Evolutionary conservation across 805 yeast genomes (phyloP).

Genomic region (Candida maris): DNA sequence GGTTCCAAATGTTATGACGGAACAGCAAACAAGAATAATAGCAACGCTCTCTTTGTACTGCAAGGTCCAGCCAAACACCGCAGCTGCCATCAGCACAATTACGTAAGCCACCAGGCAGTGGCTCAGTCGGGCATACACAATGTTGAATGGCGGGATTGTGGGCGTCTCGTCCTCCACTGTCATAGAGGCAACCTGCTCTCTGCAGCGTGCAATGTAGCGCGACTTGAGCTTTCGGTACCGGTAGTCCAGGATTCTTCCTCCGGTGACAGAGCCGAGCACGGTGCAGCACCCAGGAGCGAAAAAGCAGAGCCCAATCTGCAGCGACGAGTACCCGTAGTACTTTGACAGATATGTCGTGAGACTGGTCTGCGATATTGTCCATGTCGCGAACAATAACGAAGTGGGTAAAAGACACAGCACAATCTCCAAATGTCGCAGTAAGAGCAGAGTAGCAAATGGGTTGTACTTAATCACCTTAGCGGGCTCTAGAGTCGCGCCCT

Average conservation of each 20-base stretch:
- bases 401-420: constrained; percentile 49
- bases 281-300: constrained; percentile 73
- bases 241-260: constrained; percentile 57
- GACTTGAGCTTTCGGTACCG: constrained; percentile 38
- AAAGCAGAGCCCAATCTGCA: constrained; percentile 66
- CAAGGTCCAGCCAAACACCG: constrained; percentile 75
- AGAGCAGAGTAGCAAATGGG: constrained; percentile 23
- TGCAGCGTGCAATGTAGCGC: constrained; percentile 26
- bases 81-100: constrained; percentile 35
- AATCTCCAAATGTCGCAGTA: constrained; percentile 28
- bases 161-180: background rate
- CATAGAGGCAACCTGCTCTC: background rate
- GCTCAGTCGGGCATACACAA: constrained; percentile 52
- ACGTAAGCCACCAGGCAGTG: constrained; percentile 41
- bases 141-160: constrained; percentile 43
- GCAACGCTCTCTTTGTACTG: constrained; percentile 44
- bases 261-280: constrained; percentile 51
- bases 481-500: constrained; percentile 22
- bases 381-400: constrained; percentile 61
- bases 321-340: constrained; percentile 47
- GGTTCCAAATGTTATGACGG: constrained; percentile 54
- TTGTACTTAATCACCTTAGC: constrained; percentile 16
- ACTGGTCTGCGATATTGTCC: constrained; percentile 69
- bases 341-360: constrained; percentile 51
- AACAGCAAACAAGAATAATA: constrained; percentile 55